A percentile compares a stretch with the other conserved stretches of the same genome.
Conservation (phyloP, 768 basidiomycete genomes). For the Trametes sanguinea region DNA sequence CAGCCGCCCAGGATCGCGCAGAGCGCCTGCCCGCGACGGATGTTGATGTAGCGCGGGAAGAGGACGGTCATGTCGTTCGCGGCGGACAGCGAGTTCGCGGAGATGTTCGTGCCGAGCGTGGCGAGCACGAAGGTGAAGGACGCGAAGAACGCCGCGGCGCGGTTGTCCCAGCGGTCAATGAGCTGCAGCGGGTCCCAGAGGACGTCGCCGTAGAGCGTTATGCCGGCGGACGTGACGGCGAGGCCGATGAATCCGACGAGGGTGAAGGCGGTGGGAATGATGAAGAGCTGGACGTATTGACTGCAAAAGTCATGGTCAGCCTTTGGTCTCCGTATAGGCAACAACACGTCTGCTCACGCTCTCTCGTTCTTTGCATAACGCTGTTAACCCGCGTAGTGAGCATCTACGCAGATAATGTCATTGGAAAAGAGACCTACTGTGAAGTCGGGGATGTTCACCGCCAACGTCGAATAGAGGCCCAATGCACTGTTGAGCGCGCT, state of each 20-base stretch:
- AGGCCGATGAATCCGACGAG: constrained; percentile 79
- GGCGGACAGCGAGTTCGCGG: constrained; percentile 75
- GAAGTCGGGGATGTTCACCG: constrained; percentile 86
- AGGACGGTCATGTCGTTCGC: constrained; percentile 88
- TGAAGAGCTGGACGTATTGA: constrained; percentile 71
- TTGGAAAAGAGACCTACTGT: constrained; percentile 38
- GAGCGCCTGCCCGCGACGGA: constrained; percentile 71
- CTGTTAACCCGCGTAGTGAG: constrained; percentile 29
- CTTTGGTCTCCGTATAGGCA: no score
- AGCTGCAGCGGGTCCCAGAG: constrained; percentile 77
- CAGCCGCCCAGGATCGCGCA: constrained; percentile 85
- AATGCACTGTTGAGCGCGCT: constrained; percentile 74
- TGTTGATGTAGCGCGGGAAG: constrained; percentile 77
- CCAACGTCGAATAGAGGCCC: constrained; percentile 70
- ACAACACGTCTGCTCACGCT: no score
- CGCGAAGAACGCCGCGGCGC: constrained; percentile 84
- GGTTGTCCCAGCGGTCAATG: constrained; percentile 82
- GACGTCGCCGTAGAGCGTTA: constrained; percentile 64
- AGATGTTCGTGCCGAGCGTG: constrained; percentile 66
- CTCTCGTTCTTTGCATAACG: constrained; percentile 73
- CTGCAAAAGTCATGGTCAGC: no score
- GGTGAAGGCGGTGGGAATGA: constrained; percentile 79
- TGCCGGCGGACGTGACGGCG: constrained; percentile 76
- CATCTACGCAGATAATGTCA: background rate
- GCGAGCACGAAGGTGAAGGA: constrained; percentile 73